Percentiles rank a stretch among this genome's conserved stretches.
phyloP scores from a whole-genome alignment of 495 filamentous ascomycete species.

The Aeminium ludgeri region DNA sequence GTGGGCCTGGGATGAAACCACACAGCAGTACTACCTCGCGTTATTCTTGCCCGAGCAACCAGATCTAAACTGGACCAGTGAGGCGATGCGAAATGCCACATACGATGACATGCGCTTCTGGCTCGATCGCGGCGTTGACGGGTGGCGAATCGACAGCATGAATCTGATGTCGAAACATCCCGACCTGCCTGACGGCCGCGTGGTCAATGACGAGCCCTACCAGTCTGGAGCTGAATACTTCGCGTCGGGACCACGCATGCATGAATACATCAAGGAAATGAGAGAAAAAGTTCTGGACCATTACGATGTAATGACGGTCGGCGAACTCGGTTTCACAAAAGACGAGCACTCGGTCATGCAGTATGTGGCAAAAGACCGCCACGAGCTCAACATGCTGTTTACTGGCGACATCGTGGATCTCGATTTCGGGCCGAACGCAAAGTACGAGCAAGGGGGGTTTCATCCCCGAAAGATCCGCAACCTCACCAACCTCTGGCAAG shows the following conservation, averaged over 20 bases:
- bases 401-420: conserved; percentile 20
- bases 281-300: conserved; percentile 8
- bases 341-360: conserved; percentile 13
- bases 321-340: conserved; percentile 15
- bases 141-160: conserved; percentile 22
- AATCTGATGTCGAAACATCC: conserved; percentile 19
- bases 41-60: conserved; percentile 19
- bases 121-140: conserved; percentile 20
- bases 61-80: conserved; percentile 22
- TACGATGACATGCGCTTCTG: conserved; percentile 22
- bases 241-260: conserved; percentile 20
- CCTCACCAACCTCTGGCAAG: conserved; percentile 1
- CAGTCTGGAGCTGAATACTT: conserved; percentile 17
- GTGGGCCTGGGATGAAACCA: conserved; percentile 19
- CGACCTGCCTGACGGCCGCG: conserved; percentile 16
- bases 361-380: conserved; percentile 10
- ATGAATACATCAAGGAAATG: conserved; percentile 22
- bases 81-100: conserved; percentile 14
- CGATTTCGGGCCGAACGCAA: conserved; percentile 1
- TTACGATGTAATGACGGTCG: conserved; percentile 13
- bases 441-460: not conserved
- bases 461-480: not conserved
- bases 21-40: conserved; percentile 22
- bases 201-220: conserved; percentile 5
- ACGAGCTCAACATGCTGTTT: conserved; percentile 22